These are phyloP conservation scores for Aspergillus pseudonomiae DNA, from an alignment of 2,329 filamentous ascomycete species.

Conservation along the genomic window DNA sequence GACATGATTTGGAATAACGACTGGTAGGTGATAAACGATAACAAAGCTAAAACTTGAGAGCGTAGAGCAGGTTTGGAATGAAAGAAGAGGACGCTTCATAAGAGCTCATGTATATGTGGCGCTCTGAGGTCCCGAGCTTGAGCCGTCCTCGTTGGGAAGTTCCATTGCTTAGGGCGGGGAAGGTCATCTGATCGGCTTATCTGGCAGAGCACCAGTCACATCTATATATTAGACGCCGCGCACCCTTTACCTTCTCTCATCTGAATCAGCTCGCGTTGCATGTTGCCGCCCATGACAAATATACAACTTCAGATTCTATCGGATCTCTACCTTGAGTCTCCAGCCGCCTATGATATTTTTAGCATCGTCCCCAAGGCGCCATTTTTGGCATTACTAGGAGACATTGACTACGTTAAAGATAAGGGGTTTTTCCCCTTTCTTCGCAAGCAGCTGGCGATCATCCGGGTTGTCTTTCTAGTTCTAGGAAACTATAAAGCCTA, in stretches of 20 bases:
- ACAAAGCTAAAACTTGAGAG: neutral
- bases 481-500: conserved; percentile 59
- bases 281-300: neutral
- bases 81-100: neutral
- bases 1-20: neutral
- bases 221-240: neutral
- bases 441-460: conserved; percentile 47
- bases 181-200: neutral
- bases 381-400: conserved; percentile 56
- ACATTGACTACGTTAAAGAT: conserved; percentile 50
- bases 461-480: conserved; percentile 52
- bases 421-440: conserved; percentile 47
- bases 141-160: neutral
- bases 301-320: conserved; percentile 50
- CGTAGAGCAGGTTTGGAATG: neutral
- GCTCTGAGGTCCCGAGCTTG: neutral
- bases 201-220: neutral
- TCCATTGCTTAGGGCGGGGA: neutral
- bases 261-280: neutral
- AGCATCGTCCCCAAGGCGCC: conserved; percentile 48
- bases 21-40: neutral
- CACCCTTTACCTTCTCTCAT: neutral
- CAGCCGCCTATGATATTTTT: conserved; percentile 51
- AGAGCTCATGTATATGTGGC: neutral
- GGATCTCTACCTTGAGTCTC: conserved; percentile 57